Conservation (phyloP, 192 early-diverging fungal genomes). For the Coemansia sp. region DNA sequence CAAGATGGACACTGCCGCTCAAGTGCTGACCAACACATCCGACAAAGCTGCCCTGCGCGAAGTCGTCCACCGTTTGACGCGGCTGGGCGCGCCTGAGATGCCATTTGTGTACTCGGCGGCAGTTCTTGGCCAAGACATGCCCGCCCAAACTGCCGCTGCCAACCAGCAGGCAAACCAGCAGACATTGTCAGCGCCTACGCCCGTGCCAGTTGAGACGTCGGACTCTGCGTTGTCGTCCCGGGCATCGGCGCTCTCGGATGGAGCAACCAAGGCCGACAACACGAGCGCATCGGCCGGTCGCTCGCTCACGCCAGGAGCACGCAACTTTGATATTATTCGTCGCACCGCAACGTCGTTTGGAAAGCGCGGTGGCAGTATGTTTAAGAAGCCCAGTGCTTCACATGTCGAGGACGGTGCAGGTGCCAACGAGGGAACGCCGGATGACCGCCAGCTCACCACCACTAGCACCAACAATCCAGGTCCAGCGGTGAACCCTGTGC, state of each 20-base stretch:
- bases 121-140: background rate
- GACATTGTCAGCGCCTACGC: background rate
- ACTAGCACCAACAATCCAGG: background rate
- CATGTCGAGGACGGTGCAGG: background rate
- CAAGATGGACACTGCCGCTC: slow-evolving; percentile 50
- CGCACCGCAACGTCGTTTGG: slow-evolving; percentile 39
- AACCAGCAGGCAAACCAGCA: background rate
- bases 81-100: slow-evolving; percentile 12
- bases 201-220: background rate
- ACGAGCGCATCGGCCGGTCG: background rate
- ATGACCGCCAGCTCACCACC: background rate
- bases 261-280: slow-evolving; percentile 30
- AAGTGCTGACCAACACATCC: slow-evolving; percentile 45
- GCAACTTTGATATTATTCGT: slow-evolving; percentile 43
- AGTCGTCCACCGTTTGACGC: slow-evolving; percentile 37
- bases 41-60: slow-evolving; percentile 42
- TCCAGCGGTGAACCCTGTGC: background rate
- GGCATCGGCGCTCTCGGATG: slow-evolving; percentile 20
- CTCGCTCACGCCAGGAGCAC: background rate
- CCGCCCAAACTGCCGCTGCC: background rate
- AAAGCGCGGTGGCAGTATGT: slow-evolving; percentile 32
- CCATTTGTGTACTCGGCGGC: slow-evolving; percentile 20
- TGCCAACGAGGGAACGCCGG: background rate
- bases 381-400: slow-evolving; percentile 10
- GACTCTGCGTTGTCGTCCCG: background rate